Evolutionary conservation across 768 basidiomycete genomes (phyloP).

Genomic region (Dacryopinax primogenitus): DNA sequence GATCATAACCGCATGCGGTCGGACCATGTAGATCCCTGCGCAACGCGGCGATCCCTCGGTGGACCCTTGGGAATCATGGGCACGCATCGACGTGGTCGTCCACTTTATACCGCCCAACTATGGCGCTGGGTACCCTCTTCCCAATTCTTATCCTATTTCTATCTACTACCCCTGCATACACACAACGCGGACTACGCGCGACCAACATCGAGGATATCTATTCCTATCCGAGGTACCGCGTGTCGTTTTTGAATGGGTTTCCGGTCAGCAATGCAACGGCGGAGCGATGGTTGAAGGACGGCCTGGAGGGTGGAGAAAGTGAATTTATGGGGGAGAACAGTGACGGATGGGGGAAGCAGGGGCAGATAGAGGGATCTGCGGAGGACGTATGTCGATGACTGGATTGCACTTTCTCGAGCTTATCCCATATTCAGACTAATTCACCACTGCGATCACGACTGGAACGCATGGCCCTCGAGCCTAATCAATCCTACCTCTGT

Average conservation of each 20-base stretch:
- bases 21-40: too few species aligned
- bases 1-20: too few species aligned
- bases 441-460: constrained; percentile 25
- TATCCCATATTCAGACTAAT: background rate
- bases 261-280: constrained; percentile 63
- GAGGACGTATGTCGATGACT: constrained; percentile 21
- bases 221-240: constrained; percentile 70
- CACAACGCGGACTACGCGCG: background rate
- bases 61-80: too few species aligned
- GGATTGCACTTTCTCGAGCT: background rate
- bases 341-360: constrained; percentile 30
- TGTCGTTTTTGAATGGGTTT: constrained; percentile 65
- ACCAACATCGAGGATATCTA: constrained; percentile 42
- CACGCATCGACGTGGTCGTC: background rate
- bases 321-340: constrained; percentile 54
- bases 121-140: background rate
- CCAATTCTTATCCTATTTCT: background rate
- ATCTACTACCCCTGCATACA: background rate
- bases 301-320: constrained; percentile 57
- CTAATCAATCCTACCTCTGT: constrained; percentile 59
- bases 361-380: constrained; percentile 49
- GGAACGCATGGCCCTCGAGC: constrained; percentile 62
- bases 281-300: constrained; percentile 56
- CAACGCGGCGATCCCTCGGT: too few species aligned
- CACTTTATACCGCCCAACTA: background rate